These are phyloP conservation scores for Trichoderma harzianum DNA, from an alignment of 2,329 filamentous ascomycete species.

Conservation along the genomic window DNA sequence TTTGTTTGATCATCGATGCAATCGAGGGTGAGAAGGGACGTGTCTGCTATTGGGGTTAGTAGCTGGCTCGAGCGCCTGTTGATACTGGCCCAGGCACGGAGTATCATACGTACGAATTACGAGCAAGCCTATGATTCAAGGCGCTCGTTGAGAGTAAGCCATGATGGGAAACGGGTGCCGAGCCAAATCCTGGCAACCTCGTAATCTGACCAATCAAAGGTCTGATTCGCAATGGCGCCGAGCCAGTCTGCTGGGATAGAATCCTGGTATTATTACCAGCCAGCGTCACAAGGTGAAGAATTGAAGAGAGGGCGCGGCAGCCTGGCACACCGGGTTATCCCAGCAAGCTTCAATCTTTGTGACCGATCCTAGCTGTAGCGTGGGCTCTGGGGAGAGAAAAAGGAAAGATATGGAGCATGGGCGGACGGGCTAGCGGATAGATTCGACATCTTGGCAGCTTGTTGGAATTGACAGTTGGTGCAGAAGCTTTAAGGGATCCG, in stretches of 20 bases:
- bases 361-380: background rate
- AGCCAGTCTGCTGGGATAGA: constrained; percentile 2
- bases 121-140: background rate
- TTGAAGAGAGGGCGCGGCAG: background rate
- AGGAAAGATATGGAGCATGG: background rate
- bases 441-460: background rate
- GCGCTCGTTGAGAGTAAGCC: background rate
- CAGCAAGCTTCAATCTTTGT: background rate
- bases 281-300: background rate
- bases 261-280: background rate
- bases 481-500: background rate
- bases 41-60: background rate
- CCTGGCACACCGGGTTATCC: background rate
- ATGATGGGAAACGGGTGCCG: background rate
- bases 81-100: background rate
- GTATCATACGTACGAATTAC: background rate
- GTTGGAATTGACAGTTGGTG: background rate
- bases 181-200: background rate
- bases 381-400: background rate
- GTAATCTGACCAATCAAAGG: background rate
- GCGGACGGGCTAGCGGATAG: background rate
- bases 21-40: background rate
- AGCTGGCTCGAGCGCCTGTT: background rate
- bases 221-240: background rate
- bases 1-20: background rate